Conservation (phyloP, 139 green algal genomes). For the Picochlorum sp. region DNA sequence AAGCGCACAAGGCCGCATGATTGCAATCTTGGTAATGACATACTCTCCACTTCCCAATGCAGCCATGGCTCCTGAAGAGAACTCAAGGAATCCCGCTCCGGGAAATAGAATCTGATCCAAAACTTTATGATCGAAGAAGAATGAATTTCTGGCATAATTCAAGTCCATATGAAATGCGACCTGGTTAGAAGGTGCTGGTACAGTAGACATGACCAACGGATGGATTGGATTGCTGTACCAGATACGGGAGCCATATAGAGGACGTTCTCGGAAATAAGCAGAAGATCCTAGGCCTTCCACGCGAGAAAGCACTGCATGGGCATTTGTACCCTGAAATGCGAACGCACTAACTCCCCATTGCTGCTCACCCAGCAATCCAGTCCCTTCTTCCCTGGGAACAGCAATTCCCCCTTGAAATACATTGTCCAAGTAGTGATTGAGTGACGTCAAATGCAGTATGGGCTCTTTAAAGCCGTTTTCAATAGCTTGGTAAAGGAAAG, state of each 20-base stretch:
- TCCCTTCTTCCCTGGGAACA: slow-evolving; percentile 22
- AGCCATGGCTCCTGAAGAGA: neutral
- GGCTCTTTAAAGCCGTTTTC: slow-evolving; percentile 15
- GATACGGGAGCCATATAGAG: neutral
- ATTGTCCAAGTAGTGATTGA: slow-evolving; percentile 55
- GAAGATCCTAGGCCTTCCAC: neutral
- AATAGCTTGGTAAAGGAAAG: slow-evolving; percentile 22
- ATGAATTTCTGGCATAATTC: slow-evolving; percentile 3
- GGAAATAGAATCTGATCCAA: slow-evolving; percentile 17
- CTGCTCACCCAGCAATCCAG: neutral
- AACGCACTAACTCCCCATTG: slow-evolving; percentile 57
- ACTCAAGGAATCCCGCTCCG: slow-evolving; percentile 21
- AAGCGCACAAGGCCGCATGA: neutral
- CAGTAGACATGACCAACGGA: slow-evolving; percentile 1
- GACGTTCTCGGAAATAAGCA: neutral
- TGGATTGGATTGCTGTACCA: neutral
- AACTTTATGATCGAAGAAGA: slow-evolving; percentile 34
- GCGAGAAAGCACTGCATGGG: slow-evolving; percentile 45
- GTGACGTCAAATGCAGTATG: slow-evolving; percentile 53
- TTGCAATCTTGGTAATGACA: neutral
- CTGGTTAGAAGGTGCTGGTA: neutral
- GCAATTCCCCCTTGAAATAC: slow-evolving; percentile 9
- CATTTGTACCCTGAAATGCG: slow-evolving; percentile 76
- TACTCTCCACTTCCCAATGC: neutral
- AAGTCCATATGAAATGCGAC: neutral